Evolutionary conservation across 2,329 filamentous ascomycete genomes (phyloP).

Genomic region (Paradendryphiella salina): DNA sequence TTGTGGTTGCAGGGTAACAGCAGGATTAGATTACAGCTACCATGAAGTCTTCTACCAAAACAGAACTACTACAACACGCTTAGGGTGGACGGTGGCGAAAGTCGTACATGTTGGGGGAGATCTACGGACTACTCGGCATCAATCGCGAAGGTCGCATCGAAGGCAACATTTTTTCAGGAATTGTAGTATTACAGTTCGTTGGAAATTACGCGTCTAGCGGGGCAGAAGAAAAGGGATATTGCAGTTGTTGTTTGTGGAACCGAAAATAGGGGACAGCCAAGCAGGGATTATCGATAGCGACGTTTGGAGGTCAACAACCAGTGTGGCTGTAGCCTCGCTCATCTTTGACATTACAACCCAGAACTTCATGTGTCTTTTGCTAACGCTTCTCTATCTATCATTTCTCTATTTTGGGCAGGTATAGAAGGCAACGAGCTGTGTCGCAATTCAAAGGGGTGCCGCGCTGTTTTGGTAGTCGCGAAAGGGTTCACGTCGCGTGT

Average conservation of each 20-base stretch:
- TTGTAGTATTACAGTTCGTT: too few species aligned
- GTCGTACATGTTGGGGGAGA: too few species aligned
- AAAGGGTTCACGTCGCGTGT: slow-evolving; percentile 4
- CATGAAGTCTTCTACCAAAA: too few species aligned
- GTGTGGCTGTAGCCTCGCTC: neutral
- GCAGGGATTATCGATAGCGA: slow-evolving; percentile 11
- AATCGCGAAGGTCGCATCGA: too few species aligned
- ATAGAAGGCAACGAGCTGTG: neutral
- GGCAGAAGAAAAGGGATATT: neutral
- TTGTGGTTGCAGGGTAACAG: too few species aligned
- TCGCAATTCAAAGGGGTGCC: neutral
- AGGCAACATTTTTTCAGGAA: too few species aligned
- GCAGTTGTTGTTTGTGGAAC: neutral
- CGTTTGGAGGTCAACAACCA: neutral
- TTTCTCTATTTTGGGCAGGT: neutral
- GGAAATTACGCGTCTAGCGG: too few species aligned
- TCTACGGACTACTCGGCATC: too few species aligned
- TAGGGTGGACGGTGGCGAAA: too few species aligned
- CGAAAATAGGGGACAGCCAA: neutral
- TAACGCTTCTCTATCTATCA: neutral
- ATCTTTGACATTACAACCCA: neutral
- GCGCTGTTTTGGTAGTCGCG: neutral
- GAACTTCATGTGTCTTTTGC: neutral
- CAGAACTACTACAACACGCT: too few species aligned
- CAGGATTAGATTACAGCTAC: too few species aligned